Base-by-base conservation (phyloP, 2,329 filamentous ascomycete species). In the Colletotrichum salicis region DNA sequence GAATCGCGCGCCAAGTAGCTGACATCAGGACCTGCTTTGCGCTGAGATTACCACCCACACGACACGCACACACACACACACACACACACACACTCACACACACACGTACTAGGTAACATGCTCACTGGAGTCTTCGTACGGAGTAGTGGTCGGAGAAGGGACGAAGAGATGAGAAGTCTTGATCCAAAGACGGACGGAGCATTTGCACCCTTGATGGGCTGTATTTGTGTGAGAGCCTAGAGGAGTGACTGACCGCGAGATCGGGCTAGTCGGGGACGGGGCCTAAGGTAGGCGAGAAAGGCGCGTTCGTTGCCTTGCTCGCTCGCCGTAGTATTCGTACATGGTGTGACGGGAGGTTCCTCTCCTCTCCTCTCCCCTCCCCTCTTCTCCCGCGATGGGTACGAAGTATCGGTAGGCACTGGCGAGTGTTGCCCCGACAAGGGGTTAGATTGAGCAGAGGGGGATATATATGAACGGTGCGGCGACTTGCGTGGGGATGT, bases 21-120 rank as follows among this genome's bases (percentile, higher is more conserved):
- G 65, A 41, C 54, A 60, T 56, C 57, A 72, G 70, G 67, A 72
- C 70, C 70, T 72, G 70, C 65, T 72, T 72, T 35, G 24, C 19
- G 45, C 41, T 72, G 65, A 71, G 69, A 72, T 69, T 69, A 56
- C 65, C 70, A 72, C 70, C 70, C 70, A 72, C 70, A 61, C 70
- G 57, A 71, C 55, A 70, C 27, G 56, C 60, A 24, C 35, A 57
- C 66, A 51, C 24, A 64, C 35, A 64, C 67, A n/a, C n/a, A n/a
- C n/a, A n/a, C n/a, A n/a, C n/a, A n/a, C n/a, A n/a, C n/a, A 71
- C 55, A 70, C 27, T 48, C 60, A 24, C 35, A 57, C 66, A 51
- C 24, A 64, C 35, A 64, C 67, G 55, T 12, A 64, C 59, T 60
- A 22, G 59, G 70, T 31, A 51, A 60, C 59, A 72, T 64, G 65